Evolutionary conservation across 805 yeast genomes (phyloP).

Genomic region (Candida anglica): DNA sequence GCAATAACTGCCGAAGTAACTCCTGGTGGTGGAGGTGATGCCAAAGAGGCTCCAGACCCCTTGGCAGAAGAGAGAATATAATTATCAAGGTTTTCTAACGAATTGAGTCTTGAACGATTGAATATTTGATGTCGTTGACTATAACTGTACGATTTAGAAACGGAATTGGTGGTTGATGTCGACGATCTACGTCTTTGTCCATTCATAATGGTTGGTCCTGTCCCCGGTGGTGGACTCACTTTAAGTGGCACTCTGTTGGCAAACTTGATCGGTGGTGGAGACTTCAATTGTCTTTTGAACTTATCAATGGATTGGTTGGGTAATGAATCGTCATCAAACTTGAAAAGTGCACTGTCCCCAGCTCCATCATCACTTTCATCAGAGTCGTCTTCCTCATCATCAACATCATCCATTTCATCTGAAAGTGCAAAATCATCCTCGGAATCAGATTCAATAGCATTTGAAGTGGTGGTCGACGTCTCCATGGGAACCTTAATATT

Average conservation of each 20-base stretch:
- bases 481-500: constrained; percentile 43
- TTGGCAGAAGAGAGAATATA: constrained; percentile 39
- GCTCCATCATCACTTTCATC: constrained; percentile 28
- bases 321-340: constrained; percentile 16
- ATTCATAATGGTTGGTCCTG: constrained; percentile 6
- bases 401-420: constrained; percentile 18
- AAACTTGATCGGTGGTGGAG: constrained; percentile 28
- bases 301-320: constrained; percentile 14
- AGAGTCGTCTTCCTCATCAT: constrained; percentile 36
- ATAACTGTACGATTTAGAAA: constrained; percentile 15
- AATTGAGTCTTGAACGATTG: constrained; percentile 37
- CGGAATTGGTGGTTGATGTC: constrained; percentile 16
- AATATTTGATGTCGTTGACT: constrained; percentile 26
- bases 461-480: constrained; percentile 13
- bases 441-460: constrained; percentile 27
- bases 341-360: constrained; percentile 11
- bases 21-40: constrained; percentile 30
- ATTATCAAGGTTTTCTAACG: constrained; percentile 39
- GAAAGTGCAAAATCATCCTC: constrained; percentile 22
- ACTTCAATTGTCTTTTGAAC: constrained; percentile 6
- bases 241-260: constrained; percentile 41
- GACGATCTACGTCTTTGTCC: constrained; percentile 24
- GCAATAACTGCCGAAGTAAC: constrained; percentile 12
- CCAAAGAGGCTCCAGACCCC: constrained; percentile 28
- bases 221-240: constrained; percentile 32